A percentile compares a stretch with the other conserved stretches of the same genome.
Conservation (phyloP, 306 rosid species). For the Carpinus viminea region DNA sequence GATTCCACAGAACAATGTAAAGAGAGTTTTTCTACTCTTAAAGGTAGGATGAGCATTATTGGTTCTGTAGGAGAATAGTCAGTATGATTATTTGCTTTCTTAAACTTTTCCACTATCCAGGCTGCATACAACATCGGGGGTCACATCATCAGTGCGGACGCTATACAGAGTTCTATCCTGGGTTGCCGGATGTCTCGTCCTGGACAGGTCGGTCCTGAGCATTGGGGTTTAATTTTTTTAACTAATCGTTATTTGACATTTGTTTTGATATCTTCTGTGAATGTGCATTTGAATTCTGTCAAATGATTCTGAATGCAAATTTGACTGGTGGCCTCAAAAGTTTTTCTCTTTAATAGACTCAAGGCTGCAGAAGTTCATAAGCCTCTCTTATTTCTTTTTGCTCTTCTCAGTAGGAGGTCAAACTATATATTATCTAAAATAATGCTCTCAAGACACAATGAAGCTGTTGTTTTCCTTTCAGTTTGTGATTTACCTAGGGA, state of each 20-base stretch:
- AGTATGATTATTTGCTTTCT: conserved; percentile 23
- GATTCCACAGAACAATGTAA: conserved; percentile 86
- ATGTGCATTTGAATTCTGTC: background rate
- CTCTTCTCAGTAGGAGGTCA: background rate
- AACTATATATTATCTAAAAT: background rate
- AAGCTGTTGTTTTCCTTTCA: conserved; percentile 3
- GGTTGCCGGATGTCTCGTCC: conserved; percentile 88
- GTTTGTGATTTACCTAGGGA: conserved; percentile 2
- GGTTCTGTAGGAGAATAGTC: conserved; percentile 17
- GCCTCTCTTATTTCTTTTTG: background rate
- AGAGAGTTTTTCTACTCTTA: conserved; percentile 70
- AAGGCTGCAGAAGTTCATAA: background rate
- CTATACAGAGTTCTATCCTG: conserved; percentile 81
- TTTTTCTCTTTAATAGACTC: background rate
- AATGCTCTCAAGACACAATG: background rate
- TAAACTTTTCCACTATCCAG: conserved; percentile 45
- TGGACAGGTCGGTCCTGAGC: conserved; percentile 64
- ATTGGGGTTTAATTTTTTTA: background rate
- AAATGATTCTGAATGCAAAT: background rate
- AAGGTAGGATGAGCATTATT: conserved; percentile 59
- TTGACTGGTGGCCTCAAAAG: background rate
- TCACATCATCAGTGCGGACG: conserved; percentile 78
- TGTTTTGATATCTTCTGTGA: background rate
- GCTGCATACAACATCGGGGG: conserved; percentile 98
- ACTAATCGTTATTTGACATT: background rate